Conservation (phyloP, 805 yeast genomes). For the Lipomyces mesembrius region DNA sequence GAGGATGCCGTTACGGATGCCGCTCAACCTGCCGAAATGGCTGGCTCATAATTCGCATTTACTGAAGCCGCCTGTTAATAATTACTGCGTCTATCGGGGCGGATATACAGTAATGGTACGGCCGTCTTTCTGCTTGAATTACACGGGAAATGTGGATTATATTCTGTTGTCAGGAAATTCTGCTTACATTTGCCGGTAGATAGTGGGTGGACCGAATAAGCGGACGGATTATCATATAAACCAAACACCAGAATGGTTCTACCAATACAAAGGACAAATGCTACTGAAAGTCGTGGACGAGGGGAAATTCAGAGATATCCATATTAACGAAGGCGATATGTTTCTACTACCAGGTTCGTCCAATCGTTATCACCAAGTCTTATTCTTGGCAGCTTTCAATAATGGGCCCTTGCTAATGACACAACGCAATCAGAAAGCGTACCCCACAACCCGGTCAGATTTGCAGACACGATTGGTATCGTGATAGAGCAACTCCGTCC, state of each 20-base stretch:
- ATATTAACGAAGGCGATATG: conserved; percentile 84
- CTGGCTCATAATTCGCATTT: conserved; percentile 72
- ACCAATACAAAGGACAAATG: conserved; percentile 85
- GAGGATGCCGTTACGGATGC: conserved; percentile 50
- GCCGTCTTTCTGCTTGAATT: background rate
- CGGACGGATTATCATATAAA: conserved; percentile 92
- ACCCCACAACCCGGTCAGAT: conserved; percentile 91
- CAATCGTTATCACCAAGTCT: too few relatives aligned
- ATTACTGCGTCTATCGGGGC: conserved; percentile 85
- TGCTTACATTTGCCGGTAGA: conserved; percentile 41
- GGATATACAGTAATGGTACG: conserved; percentile 85
- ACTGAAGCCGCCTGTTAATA: conserved; percentile 89
- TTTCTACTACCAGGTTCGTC: conserved; percentile 67
- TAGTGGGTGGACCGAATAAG: conserved; percentile 95
- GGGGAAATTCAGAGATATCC: conserved; percentile 73
- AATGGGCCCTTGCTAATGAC: background rate
- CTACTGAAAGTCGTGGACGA: conserved; percentile 79
- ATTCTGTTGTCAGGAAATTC: background rate
- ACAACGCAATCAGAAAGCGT: conserved; percentile 54
- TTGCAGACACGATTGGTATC: conserved; percentile 81
- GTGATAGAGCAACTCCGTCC: conserved; percentile 95
- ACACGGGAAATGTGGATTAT: background rate
- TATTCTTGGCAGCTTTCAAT: too few relatives aligned
- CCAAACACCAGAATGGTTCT: conserved; percentile 93
- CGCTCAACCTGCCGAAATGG: conserved; percentile 78